Percentiles rank a stretch among this genome's conserved stretches.
These are phyloP conservation scores for Acarospora socialis DNA, from an alignment of 2,329 filamentous ascomycete species.

Conservation along the genomic window DNA sequence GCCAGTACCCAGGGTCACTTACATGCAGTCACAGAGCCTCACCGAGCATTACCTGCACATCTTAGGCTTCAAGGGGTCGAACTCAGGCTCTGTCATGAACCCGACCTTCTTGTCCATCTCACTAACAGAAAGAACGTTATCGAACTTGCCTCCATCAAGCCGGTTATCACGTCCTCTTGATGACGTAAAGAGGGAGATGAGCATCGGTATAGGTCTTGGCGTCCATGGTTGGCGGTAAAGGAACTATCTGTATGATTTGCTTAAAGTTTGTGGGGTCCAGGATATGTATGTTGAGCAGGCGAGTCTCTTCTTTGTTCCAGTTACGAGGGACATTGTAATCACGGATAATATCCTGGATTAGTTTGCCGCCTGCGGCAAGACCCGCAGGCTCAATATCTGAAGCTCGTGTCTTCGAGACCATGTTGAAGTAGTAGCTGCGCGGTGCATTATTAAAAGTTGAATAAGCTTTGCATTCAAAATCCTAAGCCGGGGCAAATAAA, in stretches of 20 bases:
- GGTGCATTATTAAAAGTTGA: too few relatives aligned
- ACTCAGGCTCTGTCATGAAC: neutral
- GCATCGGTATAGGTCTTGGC: constrained; percentile 21
- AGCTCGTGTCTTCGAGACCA: neutral
- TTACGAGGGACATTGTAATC: constrained; percentile 17
- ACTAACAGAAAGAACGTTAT: constrained; percentile 1
- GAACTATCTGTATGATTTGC: constrained; percentile 22
- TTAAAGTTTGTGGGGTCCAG: constrained; percentile 12
- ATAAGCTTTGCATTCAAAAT: neutral
- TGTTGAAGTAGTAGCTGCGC: constrained; percentile 14
- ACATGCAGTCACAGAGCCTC: constrained; percentile 7
- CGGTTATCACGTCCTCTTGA: constrained; percentile 14
- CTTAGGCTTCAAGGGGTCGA: constrained; percentile 5
- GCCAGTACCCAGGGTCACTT: too few relatives aligned
- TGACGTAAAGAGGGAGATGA: constrained; percentile 26
- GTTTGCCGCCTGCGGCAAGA: constrained; percentile 27
- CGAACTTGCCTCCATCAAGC: neutral
- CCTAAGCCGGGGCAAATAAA: neutral
- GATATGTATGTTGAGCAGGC: constrained; percentile 15
- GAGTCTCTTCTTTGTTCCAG: constrained; percentile 21
- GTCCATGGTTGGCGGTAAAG: constrained; percentile 23
- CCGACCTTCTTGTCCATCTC: constrained; percentile 6
- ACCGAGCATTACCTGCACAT: constrained; percentile 5
- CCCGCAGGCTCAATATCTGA: constrained; percentile 20
- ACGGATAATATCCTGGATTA: constrained; percentile 27